Evolutionary conservation across 2,329 filamentous ascomycete species (phyloP), one percentile per base, ranked within the genome.

Genomic region (Cladosporium sp.): DNA sequence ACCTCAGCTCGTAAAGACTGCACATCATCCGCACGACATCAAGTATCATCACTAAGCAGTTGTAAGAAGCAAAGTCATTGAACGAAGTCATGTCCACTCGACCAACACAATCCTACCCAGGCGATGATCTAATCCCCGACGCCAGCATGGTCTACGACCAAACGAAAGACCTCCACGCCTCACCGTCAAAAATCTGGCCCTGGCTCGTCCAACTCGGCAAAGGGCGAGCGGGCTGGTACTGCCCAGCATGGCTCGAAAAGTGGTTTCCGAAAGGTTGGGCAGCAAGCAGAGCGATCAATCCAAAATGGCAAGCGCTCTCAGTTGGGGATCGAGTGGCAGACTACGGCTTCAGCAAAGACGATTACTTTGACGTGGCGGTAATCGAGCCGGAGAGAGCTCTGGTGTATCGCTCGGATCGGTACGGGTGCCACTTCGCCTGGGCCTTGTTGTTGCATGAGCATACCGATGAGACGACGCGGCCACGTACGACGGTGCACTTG

Each of bases 151-250:
- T 60, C 34, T 58, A 60, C 38, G 47, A 58, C 45, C 56, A 58
- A 36, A 52, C 51, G 34, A 44, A 55, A 13, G 47, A 42, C 7
- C 42, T 58, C 15, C 38, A 50, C n/a, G 55, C 56, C 3, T 15
- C 54, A 11, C 49, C 47, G 2, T n/a, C 41, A 24, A 56, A 53
- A 11, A 50, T 58, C 13, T 60, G 50, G 19, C 56, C 56, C 1
- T 58, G 56, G 58, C 17, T 60, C 11, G 22, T 56, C n/a, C 58
- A 58, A 44, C 24, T 60, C 2, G 58, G 58, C 32, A 60, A 58
- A 42, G 52, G 54, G 19, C 56, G 58, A 20, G 56, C 51, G 7
- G 58, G 58, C 11, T 60, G 58, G 58, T 60, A 60, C 37, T 41
- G 48, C 20, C 58, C 58, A 8, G 17, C 32, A 3, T 42, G 44